Base-by-base conservation (phyloP, 2,329 filamentous ascomycete genomes). In the Fusarium sororula region DNA sequence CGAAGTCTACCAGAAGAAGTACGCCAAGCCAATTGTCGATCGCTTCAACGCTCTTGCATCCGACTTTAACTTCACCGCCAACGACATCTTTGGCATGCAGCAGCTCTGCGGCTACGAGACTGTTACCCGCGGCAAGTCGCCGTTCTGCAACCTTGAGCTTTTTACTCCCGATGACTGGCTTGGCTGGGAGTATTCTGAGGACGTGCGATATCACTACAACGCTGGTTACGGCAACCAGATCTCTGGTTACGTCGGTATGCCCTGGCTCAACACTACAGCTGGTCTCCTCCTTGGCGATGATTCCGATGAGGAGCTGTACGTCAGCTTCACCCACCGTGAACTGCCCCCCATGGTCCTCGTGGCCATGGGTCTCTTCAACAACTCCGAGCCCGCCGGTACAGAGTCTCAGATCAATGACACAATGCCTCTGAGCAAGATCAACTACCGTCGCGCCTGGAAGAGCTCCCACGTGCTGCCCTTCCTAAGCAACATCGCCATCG, bases 291-390 rank as follows among this genome's bases (percentile, higher is more conserved):
- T 89, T 59, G 80, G 75, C 32, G 70, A 81, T 3, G 74, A 79
- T 2, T 73, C 80, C 0, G 78, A 81, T 11, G 79, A 93, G 76
- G 89, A 92, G 63, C 84, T 93, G 13, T 91, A 90, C 77, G 85
- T 93, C 45, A 90, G 89, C 59, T 93, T 93, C 82, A 93, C 91
- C 0, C 91, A 93, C 79, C 88, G 91, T 26, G 91, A 93, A 79
- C 82, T 93, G 6, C 91, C 91, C 4, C 91, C 91, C 3, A 90
- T 90, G 66, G 89, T 92, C 3, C 82, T 90, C 4, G 91, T 92
- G 3, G 90, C 91, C 1, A 86, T 93, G 81, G 91, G 91, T 1
- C 84, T 93, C 9, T 93, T 92, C 85, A 93, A 93, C 83, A 92
- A 92, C 81, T 90, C 89, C 7, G 86, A 84, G 0, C 88, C 87